Base-by-base conservation (phyloP, 768 basidiomycete genomes). In the Auriscalpium vulgare region DNA sequence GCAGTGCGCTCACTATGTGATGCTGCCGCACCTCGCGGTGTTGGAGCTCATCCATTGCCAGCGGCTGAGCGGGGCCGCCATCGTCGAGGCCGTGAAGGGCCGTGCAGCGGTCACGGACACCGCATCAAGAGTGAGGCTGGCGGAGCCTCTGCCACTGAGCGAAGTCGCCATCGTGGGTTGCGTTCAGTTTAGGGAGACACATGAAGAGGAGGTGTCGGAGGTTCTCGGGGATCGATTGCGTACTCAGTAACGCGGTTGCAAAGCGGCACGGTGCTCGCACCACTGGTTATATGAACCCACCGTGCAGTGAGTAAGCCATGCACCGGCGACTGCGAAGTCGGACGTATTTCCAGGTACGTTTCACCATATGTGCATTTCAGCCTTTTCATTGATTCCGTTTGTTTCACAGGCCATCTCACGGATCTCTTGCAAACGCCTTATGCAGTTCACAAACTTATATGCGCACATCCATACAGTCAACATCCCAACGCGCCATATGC, bases 21-120 rank as follows among this genome's bases (percentile, higher is more conserved):
- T 84, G 35, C 67, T 88, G 21, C 87, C 86, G 29, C 72, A 67
- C 53, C 72, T 90, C 52, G 67, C 70, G 36, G 72, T 69, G 36
- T 67, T 89, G 57, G 76, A 75, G 55, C 65, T 89, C 57, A 74
- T 74, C 55, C 82, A 81, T 55, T 89, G 87, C 64, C 83, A 85
- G 58, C 72, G 81, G 58, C 66, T 90, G 52, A 74, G 76, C 0
- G 88, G 87, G 7, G 72, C 75, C 16, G 80, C 78, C 0, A 65
- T 89, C 47, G 77, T 86, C 14, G 73, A 74, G 11, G 75, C 78
- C 6, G 62, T 90, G 54, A 60, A 70, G 34, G 68, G 72, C 47
- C 81, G 87, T 7, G 76, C 78, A 8, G 59, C 54, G 11, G 75
- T 67, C 50, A 72, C 75, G 2, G 75, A 76, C 57, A 53, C 58